Conservation (phyloP, 495 filamentous ascomycete species). For the Tetracladium setigerum region DNA sequence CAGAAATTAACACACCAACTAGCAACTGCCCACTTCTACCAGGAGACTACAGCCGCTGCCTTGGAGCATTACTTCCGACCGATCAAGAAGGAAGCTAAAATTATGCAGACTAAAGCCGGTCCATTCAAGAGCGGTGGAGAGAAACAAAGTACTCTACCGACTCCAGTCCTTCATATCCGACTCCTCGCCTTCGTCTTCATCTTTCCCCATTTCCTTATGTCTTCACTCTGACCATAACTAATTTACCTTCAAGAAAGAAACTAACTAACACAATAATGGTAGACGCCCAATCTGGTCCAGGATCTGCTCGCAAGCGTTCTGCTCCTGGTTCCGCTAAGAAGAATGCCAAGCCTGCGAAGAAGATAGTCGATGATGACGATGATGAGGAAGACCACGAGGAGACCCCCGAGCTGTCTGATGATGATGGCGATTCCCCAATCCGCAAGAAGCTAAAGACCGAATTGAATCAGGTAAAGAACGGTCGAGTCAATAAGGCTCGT, state of each 20-base stretch:
- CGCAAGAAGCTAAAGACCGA: background rate
- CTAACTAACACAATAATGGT: constrained; percentile 9
- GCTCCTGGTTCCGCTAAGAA: background rate
- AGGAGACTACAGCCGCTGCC: constrained; percentile 26
- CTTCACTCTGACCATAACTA: constrained; percentile 1
- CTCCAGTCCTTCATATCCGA: background rate
- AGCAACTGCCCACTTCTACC: constrained; percentile 20
- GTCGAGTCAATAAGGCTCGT: constrained; percentile 2
- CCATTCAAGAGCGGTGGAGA: background rate
- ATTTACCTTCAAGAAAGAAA: constrained; percentile 8
- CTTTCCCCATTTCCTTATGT: constrained; percentile 6
- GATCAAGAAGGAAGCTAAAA: constrained; percentile 28
- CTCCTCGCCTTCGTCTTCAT: constrained; percentile 1
- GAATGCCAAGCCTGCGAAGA: background rate
- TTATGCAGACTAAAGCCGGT: constrained; percentile 24
- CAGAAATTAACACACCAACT: background rate
- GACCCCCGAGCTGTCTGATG: background rate
- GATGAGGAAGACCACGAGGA: background rate
- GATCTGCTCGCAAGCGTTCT: background rate
- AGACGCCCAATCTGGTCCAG: constrained; percentile 2
- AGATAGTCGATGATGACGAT: background rate
- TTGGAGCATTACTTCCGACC: constrained; percentile 39
- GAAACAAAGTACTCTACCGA: background rate
- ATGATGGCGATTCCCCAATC: background rate
- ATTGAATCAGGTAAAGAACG: background rate